Conservation (phyloP, 495 filamentous ascomycete genomes). For the Penicillium cosmopolitanum region DNA sequence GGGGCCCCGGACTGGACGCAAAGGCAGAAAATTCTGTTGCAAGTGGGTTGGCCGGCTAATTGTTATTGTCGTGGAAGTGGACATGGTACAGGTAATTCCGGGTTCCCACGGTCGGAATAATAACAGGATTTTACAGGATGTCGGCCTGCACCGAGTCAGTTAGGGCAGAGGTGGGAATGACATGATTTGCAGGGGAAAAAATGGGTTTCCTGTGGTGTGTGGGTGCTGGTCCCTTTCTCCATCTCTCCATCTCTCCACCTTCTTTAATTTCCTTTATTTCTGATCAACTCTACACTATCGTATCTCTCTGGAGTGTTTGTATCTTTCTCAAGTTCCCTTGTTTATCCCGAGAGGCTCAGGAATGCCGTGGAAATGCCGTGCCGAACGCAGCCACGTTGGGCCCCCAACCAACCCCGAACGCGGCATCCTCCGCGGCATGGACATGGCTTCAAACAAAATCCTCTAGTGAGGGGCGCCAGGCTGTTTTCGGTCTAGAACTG, state of each 20-base stretch:
- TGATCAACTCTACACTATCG: background rate
- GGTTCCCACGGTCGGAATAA: background rate
- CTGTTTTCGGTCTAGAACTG: slow-evolving; percentile 15
- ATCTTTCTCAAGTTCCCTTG: background rate
- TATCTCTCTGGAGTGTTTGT: background rate
- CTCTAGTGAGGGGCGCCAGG: slow-evolving; percentile 11
- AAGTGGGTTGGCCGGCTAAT: slow-evolving; percentile 15
- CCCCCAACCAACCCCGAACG: slow-evolving; percentile 22
- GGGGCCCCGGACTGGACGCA: slow-evolving; percentile 31
- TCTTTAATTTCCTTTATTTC: background rate
- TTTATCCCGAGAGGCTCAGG: background rate
- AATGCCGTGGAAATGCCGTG: slow-evolving; percentile 4
- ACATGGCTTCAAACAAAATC: background rate
- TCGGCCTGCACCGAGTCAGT: slow-evolving; percentile 4
- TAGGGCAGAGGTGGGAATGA: background rate
- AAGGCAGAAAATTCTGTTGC: slow-evolving; percentile 10
- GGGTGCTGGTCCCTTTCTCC: slow-evolving; percentile 5
- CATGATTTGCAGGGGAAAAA: slow-evolving; percentile 7
- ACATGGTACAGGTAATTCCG: background rate
- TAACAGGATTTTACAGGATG: background rate
- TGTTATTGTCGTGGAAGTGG: slow-evolving; percentile 5
- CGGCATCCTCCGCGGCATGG: slow-evolving; percentile 16
- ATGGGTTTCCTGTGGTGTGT: background rate
- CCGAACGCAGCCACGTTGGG: slow-evolving; percentile 16
- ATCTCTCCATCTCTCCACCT: slow-evolving; percentile 1